phyloP scores from a whole-genome alignment of 2,329 filamentous ascomycete species.

The Monosporascus sp. region DNA sequence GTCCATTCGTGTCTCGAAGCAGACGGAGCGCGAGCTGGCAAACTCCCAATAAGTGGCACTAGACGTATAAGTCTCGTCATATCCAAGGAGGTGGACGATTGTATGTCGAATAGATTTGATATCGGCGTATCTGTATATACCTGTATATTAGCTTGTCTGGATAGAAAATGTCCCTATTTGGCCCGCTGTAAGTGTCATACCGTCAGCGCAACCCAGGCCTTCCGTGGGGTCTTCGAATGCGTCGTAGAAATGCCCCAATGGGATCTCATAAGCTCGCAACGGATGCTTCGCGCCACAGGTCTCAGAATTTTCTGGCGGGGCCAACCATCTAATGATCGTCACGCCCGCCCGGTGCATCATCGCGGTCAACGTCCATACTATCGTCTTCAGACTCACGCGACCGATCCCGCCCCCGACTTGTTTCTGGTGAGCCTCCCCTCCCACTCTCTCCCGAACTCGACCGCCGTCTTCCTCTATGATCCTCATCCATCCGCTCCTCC shows the following conservation, averaged over 20 bases:
- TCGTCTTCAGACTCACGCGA: slow-evolving; percentile 19
- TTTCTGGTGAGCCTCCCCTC: slow-evolving; percentile 12
- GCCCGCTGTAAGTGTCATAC: background rate
- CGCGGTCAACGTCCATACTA: slow-evolving; percentile 35
- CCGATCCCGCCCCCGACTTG: slow-evolving; percentile 7
- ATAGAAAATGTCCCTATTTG: background rate
- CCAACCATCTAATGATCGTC: background rate
- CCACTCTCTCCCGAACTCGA: slow-evolving; percentile 14
- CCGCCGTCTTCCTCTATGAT: slow-evolving; percentile 10
- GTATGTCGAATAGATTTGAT: background rate
- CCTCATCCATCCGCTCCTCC: slow-evolving; percentile 10
- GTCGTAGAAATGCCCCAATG: background rate
- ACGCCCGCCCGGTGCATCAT: slow-evolving; percentile 12
- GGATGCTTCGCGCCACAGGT: background rate
- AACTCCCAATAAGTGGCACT: background rate
- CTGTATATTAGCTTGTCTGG: background rate
- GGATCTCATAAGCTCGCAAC: background rate
- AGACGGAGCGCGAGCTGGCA: slow-evolving; percentile 1
- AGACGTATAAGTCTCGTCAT: too few relatives aligned
- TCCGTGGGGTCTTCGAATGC: background rate
- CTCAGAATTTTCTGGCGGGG: background rate
- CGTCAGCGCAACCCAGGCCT: background rate
- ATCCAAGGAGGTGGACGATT: background rate
- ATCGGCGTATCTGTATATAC: slow-evolving; percentile 1
- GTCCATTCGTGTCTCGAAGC: slow-evolving; percentile 15